phyloP scores from a whole-genome alignment of 305 asterid species.

The Fraxinus xanthoxyloides region DNA sequence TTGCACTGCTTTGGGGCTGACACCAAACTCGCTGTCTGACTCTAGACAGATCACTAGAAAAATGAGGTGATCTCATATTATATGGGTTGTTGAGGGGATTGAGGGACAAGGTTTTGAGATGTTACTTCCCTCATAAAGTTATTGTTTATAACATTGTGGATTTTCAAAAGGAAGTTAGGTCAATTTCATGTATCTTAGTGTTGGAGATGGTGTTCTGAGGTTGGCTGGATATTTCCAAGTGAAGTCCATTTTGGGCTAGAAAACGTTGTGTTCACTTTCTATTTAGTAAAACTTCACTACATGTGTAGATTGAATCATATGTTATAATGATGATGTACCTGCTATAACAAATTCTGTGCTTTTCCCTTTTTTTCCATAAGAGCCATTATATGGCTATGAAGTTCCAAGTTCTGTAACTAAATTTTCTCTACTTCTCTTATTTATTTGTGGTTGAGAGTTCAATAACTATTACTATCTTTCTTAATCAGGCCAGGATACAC shows the following conservation, averaged over 20 bases:
- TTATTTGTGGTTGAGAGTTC: conserved; percentile 16
- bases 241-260: too few species aligned
- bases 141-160: too few species aligned
- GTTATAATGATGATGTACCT: too few species aligned
- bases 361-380: too few species aligned
- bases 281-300: too few species aligned
- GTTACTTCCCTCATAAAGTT: not conserved
- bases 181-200: not conserved
- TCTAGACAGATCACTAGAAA: not conserved
- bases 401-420: not conserved
- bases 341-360: not conserved
- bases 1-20: not conserved
- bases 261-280: too few species aligned
- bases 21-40: not conserved
- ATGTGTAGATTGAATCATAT: too few species aligned
- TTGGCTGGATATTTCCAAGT: too few species aligned
- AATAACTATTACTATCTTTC: conserved; percentile 24
- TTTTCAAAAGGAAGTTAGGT: too few species aligned
- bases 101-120: not conserved
- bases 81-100: not conserved
- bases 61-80: not conserved
- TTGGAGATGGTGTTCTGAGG: too few species aligned
- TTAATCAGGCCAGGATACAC: conserved; percentile 74
- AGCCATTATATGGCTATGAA: not conserved
- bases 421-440: conserved; percentile 13